These are phyloP conservation scores for Schwanniomyces sp. DNA, from an alignment of 805 yeast genomes.

Conservation along the genomic window DNA sequence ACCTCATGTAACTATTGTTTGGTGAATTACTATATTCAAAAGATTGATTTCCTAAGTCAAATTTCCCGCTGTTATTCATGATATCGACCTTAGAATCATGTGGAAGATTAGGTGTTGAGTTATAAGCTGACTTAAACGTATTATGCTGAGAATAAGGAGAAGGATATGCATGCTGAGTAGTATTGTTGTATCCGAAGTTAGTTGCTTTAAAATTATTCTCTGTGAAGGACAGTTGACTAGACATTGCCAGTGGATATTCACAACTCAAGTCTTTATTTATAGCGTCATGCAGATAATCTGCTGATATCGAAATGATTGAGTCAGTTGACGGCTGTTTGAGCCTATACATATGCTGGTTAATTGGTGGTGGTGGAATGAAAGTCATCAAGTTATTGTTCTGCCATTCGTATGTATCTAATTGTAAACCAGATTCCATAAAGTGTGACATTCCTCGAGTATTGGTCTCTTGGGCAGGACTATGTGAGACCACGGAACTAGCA, in stretches of 20 bases:
- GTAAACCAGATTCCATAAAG: neutral
- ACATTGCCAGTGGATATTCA: neutral
- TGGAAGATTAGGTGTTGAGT: constrained; percentile 13
- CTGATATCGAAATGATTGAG: neutral
- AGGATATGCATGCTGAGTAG: constrained; percentile 1
- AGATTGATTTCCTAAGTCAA: constrained; percentile 23
- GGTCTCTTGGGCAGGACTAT: neutral
- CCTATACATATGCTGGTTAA: neutral
- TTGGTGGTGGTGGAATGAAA: neutral
- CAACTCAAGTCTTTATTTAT: neutral
- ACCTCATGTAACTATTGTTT: neutral
- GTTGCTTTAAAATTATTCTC: neutral
- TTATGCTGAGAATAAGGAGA: constrained; percentile 3
- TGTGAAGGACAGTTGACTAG: neutral
- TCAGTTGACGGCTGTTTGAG: neutral
- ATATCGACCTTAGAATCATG: constrained; percentile 13
- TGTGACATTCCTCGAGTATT: neutral
- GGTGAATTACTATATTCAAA: constrained; percentile 16
- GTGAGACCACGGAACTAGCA: neutral
- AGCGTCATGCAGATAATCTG: neutral
- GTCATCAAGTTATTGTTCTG: neutral
- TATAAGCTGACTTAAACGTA: constrained; percentile 7
- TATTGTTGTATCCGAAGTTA: neutral
- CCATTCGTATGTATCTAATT: neutral
- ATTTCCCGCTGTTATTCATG: constrained; percentile 22